These are phyloP conservation scores for Fusarium sulawesiense DNA, from an alignment of 2,329 filamentous ascomycete species.

Conservation along the genomic window DNA sequence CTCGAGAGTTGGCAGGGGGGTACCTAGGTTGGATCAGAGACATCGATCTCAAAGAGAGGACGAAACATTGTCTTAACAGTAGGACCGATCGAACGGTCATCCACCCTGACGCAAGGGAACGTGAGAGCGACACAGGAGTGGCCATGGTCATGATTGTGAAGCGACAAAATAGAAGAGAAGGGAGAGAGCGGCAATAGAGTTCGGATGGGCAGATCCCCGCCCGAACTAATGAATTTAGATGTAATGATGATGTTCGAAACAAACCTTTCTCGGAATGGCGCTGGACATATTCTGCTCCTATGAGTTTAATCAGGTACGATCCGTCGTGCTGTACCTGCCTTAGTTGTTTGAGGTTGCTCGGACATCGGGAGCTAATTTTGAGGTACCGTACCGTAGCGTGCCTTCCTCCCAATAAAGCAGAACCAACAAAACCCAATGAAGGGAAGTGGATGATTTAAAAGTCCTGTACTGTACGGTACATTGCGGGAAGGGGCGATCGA, in stretches of 20 bases:
- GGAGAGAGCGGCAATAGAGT: background rate
- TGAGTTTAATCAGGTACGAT: constrained; percentile 7
- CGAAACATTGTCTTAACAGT: constrained; percentile 6
- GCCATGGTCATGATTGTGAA: background rate
- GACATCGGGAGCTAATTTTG: constrained; percentile 26
- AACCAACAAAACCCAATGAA: background rate
- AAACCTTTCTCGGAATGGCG: constrained; percentile 15
- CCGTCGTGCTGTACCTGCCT: constrained; percentile 25
- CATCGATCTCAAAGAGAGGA: constrained; percentile 7
- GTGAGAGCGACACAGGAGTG: background rate
- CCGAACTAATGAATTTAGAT: constrained; percentile 2
- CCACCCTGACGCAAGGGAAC: constrained; percentile 7
- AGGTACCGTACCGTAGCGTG: constrained; percentile 6
- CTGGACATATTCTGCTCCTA: constrained; percentile 9
- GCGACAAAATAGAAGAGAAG: background rate
- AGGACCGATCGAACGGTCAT: background rate
- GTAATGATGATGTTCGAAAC: constrained; percentile 22
- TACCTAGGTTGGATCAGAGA: background rate
- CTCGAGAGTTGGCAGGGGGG: constrained; percentile 29
- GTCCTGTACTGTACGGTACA: constrained; percentile 2
- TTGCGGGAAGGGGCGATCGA: constrained; percentile 21
- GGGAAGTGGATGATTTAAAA: constrained; percentile 4
- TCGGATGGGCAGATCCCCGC: background rate
- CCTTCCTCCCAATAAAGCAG: background rate
- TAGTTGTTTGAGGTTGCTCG: constrained; percentile 34